Percentiles rank a stretch among this genome's conserved stretches.
Evolutionary conservation across 2,329 filamentous ascomycete species (phyloP).

Genomic region (Exophiala phaeomuriformis): DNA sequence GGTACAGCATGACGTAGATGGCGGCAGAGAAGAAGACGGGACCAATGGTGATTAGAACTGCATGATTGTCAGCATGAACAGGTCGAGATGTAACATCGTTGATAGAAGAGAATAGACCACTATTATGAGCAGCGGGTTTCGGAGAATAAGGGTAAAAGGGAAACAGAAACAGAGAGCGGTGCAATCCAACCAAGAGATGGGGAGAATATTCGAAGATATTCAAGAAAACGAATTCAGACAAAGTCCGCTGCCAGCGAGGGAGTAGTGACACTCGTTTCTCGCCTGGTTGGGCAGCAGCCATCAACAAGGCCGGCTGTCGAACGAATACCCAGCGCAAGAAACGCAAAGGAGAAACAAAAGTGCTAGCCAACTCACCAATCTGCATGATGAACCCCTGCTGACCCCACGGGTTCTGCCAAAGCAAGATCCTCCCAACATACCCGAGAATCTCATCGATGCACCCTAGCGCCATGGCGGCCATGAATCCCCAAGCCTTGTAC

Average conservation of each 20-base stretch:
- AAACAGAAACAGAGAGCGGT: no score
- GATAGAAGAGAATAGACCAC: background rate
- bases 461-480: conserved; percentile 48
- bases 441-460: conserved; percentile 54
- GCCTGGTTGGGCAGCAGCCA: no score
- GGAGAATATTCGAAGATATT: background rate
- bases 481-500: conserved; percentile 38
- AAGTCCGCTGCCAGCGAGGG: background rate
- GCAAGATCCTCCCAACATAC: conserved; percentile 54
- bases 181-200: no score
- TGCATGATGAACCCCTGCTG: conserved; percentile 46
- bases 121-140: no score
- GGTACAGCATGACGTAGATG: conserved; percentile 58
- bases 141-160: no score
- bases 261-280: no score
- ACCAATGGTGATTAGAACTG: conserved; percentile 52
- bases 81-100: background rate
- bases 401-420: conserved; percentile 52
- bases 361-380: background rate
- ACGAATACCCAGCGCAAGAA: no score
- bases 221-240: background rate
- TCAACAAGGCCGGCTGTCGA: no score
- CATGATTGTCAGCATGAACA: background rate
- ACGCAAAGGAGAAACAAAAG: background rate
- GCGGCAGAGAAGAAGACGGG: conserved; percentile 55